Base-by-base conservation (phyloP, 345 rosid species). In the Euphorbia peplus region DNA sequence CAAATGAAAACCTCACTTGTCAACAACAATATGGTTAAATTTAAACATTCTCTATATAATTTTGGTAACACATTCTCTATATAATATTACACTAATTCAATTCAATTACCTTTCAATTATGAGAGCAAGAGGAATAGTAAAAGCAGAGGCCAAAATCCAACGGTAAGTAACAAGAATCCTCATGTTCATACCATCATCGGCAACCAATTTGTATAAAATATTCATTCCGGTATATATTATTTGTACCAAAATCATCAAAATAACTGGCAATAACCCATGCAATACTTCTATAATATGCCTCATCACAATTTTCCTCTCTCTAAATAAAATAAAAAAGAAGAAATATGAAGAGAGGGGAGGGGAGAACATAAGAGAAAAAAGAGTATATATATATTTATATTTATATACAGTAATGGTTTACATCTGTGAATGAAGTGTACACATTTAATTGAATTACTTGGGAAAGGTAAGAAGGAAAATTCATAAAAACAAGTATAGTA, bases 91-190 rank as follows among this genome's bases (percentile, higher is more conserved):
- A n/a, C n/a, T n/a, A n/a, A n/a, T n/a, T n/a, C n/a, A n/a, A n/a
- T n/a, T n/a, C n/a, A n/a, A n/a, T 4, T 2, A 70, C 75, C 69
- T 72, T 32, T 72, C 70, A 21, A 72, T 6, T 19, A 72, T 11
- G 47, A 72, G 50, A 72, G 75, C 69, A 30, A 72, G 25, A n/a
- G 75, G 70, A 2, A 25, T 41, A 52, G 66, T 14, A 47, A 72
- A 57, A 48, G 60, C 64, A 1, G 75, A 22, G 8, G 58, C 54
- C 16, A 72, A 57, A 10, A 72, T 57, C 46, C 67, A 72, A 22
- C 75, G 59, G 7, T 57, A 72, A 26, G 70, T 70, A 21, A 65
- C 63, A 1, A 66, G 47, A 28, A 72, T 48, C 46, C 65, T 65
- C 26, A 58, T 28, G 13, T 16, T 72, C 75, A 72, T 72, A 18